Base-by-base conservation (phyloP, 2,329 filamentous ascomycete species). In the Phialophora chinensis region DNA sequence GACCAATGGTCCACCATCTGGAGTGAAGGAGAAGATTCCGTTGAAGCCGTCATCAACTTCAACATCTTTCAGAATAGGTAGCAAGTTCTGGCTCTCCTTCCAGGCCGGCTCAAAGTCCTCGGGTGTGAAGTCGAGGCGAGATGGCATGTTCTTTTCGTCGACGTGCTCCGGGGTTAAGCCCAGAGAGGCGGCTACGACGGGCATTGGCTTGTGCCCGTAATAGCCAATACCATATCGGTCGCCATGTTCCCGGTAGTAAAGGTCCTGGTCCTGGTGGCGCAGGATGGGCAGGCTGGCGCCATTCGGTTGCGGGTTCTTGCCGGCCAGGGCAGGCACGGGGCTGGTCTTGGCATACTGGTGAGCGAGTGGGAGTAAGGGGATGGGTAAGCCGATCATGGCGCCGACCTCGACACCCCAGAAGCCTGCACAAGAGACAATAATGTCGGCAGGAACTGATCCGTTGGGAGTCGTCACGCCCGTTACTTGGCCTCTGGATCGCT, bases 331-430 rank as follows among this genome's bases (percentile, higher is more conserved):
- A 0, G 83, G 81, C 0, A 89, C 78, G 0, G 84, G 67, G 0
- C 83, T 87, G 0, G 87, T 89, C 76, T 88, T 89, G 58, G 80
- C 87, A 69, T 89, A 89, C 69, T 89, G 87, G 62, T 89, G 87
- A 0, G 82, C 87, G 65, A 89, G 80, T 2, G 87, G 87, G 0
- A 88, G 80, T 4, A 89, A 75, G 6, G 87, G 87, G 25, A 89
- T 81, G 1, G 82, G 77, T 12, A 88, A 71, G 4, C 82, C 86
- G 50, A 85, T 81, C 86, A 89, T 87, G 5, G 83, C 84, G 25
- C 87, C 87, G 6, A 89, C 79, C 73, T 89, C 87, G 7, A 88
- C 87, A 11, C 87, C 87, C 87, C 87, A 89, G 74, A 89, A 87
- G 0, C 87, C 87, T 6, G 86, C 87, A 67, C 87, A 89, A 1